Evolutionary conservation across 495 filamentous ascomycete genomes (phyloP).

Genomic region (Aspergillus incahuasiensis): DNA sequence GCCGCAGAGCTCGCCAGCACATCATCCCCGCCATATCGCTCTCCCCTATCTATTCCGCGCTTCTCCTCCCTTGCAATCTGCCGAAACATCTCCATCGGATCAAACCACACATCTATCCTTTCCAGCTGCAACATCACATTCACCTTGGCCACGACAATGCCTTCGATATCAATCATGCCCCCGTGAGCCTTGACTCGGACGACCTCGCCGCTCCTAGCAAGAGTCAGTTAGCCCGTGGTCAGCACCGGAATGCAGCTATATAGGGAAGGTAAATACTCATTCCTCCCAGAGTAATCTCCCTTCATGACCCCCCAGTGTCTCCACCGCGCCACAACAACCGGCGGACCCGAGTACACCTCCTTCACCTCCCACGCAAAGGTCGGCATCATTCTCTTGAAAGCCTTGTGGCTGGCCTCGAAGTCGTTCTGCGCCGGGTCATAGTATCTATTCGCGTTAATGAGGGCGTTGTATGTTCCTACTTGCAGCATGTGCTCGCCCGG

Average conservation of each 20-base stretch:
- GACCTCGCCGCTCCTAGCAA: slow-evolving; percentile 51
- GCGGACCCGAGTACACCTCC: slow-evolving; percentile 60
- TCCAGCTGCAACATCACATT: slow-evolving; percentile 54
- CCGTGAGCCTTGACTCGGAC: slow-evolving; percentile 46
- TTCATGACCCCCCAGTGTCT: slow-evolving; percentile 63
- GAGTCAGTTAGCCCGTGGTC: not conserved
- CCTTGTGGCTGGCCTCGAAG: slow-evolving; percentile 59
- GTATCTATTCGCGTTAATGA: slow-evolving; percentile 56
- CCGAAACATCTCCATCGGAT: slow-evolving; percentile 62
- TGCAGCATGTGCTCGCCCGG: slow-evolving; percentile 60
- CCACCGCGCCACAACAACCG: slow-evolving; percentile 57
- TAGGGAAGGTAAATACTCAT: slow-evolving; percentile 41
- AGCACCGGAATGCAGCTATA: too few species aligned
- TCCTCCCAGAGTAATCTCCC: slow-evolving; percentile 58
- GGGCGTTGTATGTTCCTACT: slow-evolving; percentile 64
- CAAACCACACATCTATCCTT: slow-evolving; percentile 58
- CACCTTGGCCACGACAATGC: slow-evolving; percentile 54
- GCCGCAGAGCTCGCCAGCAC: too few species aligned
- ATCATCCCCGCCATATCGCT: too few species aligned
- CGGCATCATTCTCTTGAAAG: slow-evolving; percentile 67
- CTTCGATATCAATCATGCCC: slow-evolving; percentile 38
- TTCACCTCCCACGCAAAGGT: slow-evolving; percentile 66
- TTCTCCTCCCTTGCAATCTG: slow-evolving; percentile 42
- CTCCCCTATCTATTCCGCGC: too few species aligned
- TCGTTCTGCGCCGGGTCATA: slow-evolving; percentile 54